phyloP scores from a whole-genome alignment of 2,329 filamentous ascomycete genomes.

The Paecilomyces sp. region DNA sequence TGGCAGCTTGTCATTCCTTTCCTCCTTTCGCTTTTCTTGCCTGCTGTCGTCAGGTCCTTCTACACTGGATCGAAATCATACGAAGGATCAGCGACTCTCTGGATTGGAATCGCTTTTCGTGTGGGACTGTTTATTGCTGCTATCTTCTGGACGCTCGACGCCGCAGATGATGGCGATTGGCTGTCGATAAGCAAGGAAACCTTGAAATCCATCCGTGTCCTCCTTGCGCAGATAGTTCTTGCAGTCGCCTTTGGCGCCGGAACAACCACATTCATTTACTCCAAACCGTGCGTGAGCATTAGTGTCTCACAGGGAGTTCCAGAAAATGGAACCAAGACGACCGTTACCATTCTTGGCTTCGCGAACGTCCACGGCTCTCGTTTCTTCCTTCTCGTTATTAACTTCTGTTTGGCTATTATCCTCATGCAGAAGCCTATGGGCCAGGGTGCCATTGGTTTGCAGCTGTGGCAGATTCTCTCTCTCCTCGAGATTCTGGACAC shows the following conservation, averaged over 20 bases:
- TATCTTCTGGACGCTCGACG: slow-evolving; percentile 80
- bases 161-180: slow-evolving; percentile 78
- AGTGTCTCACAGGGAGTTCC: slow-evolving; percentile 44
- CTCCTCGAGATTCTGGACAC: slow-evolving; percentile 59
- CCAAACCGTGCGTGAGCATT: slow-evolving; percentile 76
- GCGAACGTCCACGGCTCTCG: slow-evolving; percentile 88
- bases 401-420: slow-evolving; percentile 68
- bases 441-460: slow-evolving; percentile 70
- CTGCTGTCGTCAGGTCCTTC: slow-evolving; percentile 74
- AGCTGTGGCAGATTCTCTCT: slow-evolving; percentile 83
- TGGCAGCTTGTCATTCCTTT: slow-evolving; percentile 85
- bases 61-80: slow-evolving; percentile 78
- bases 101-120: slow-evolving; percentile 76
- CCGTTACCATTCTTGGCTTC: slow-evolving; percentile 79
- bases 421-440: slow-evolving; percentile 94
- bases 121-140: slow-evolving; percentile 68
- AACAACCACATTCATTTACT: slow-evolving; percentile 76
- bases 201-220: slow-evolving; percentile 68
- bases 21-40: slow-evolving; percentile 62
- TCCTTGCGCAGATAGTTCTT: slow-evolving; percentile 72
- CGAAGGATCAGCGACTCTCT: slow-evolving; percentile 74
- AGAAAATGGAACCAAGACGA: slow-evolving; percentile 39
- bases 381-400: slow-evolving; percentile 76
- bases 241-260: slow-evolving; percentile 77
- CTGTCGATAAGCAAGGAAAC: slow-evolving; percentile 54